phyloP scores from a whole-genome alignment of 78 protist species.

The Dictyostelium firmibasis region DNA sequence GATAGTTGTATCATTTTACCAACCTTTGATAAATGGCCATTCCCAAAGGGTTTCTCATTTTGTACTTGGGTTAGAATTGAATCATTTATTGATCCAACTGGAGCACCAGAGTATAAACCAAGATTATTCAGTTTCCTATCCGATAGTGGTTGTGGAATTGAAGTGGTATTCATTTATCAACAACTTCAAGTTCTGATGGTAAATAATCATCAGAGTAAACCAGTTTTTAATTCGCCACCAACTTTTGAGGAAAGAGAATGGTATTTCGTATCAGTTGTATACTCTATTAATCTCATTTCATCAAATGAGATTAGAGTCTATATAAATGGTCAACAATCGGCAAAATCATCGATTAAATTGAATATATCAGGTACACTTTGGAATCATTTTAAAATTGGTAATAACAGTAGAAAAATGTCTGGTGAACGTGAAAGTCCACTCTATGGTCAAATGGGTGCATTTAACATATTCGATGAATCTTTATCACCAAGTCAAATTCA shows the following conservation, averaged over 20 bases:
- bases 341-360: constrained; percentile 21
- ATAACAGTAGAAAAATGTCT: not conserved
- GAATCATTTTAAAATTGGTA: constrained; percentile 66
- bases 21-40: constrained; percentile 68
- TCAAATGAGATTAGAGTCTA: constrained; percentile 22
- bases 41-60: constrained; percentile 59
- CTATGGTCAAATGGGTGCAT: constrained; percentile 76
- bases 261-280: constrained; percentile 52
- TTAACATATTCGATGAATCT: constrained; percentile 71
- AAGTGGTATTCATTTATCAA: constrained; percentile 62
- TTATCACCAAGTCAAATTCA: constrained; percentile 43
- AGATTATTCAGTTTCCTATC: constrained; percentile 49
- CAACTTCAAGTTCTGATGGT: constrained; percentile 26
- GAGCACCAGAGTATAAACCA: constrained; percentile 77
- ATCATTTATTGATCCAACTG: constrained; percentile 71
- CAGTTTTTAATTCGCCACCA: not conserved
- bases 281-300: constrained; percentile 6
- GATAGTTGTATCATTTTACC: constrained; percentile 33
- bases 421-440: constrained; percentile 36
- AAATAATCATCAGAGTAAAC: not conserved
- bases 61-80: constrained; percentile 72
- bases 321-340: constrained; percentile 40
- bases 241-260: constrained; percentile 41
- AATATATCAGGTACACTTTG: not conserved
- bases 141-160: constrained; percentile 62